phyloP scores from a whole-genome alignment of 208 protist genomes.

The Leishmania guyanensis region DNA sequence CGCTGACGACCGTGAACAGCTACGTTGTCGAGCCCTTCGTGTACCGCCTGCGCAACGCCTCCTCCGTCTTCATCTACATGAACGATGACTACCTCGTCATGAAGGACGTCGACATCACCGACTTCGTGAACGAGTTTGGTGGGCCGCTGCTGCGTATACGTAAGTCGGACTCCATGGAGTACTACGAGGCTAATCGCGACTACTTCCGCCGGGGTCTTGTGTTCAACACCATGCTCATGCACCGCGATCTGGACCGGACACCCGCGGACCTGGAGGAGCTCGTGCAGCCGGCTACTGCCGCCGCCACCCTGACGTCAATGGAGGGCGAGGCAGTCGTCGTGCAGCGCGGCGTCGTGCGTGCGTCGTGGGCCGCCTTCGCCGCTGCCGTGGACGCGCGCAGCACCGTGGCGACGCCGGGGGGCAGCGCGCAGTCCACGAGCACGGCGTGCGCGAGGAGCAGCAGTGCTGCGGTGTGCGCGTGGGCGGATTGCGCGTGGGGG shows the following conservation, averaged over 20 bases:
- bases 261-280: slow-evolving; percentile 4
- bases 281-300: not conserved
- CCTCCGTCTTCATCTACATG: slow-evolving; percentile 16
- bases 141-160: slow-evolving; percentile 11
- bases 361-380: not conserved
- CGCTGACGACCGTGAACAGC: not conserved
- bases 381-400: not conserved
- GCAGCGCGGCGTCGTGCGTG: not conserved
- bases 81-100: slow-evolving; percentile 30
- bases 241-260: slow-evolving; percentile 3
- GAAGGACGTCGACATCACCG: slow-evolving; percentile 17
- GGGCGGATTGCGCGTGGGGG: slow-evolving; percentile 3
- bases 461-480: slow-evolving; percentile 6
- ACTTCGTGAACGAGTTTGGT: slow-evolving; percentile 13
- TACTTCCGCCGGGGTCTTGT: slow-evolving; percentile 14
- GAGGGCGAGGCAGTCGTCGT: not conserved
- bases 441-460: slow-evolving; percentile 6
- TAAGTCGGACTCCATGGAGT: slow-evolving; percentile 16
- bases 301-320: not conserved
- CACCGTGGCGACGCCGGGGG: not conserved
- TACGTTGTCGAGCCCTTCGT: slow-evolving; percentile 17
- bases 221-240: slow-evolving; percentile 19
- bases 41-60: slow-evolving; percentile 19
- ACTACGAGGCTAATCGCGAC: slow-evolving; percentile 14
- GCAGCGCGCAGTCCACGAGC: not conserved